These are phyloP conservation scores for Mucor lusitanicus DNA, from an alignment of 371 early-diverging fungal species.

Conservation along the genomic window DNA sequence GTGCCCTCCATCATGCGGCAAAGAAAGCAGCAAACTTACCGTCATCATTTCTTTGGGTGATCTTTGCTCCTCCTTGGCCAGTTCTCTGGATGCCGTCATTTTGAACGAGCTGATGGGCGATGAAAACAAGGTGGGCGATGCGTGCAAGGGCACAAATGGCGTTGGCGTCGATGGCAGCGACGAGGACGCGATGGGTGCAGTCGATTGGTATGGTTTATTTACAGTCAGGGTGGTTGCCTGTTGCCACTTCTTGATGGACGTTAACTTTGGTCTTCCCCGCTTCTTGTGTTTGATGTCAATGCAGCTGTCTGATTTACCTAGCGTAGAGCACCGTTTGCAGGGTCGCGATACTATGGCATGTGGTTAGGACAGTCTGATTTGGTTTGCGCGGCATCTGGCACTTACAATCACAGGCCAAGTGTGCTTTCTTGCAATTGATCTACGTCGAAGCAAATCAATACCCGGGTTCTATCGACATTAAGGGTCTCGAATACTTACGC, in stretches of 20 bases:
- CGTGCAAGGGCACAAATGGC: background rate
- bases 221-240: background rate
- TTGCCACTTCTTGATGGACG: background rate
- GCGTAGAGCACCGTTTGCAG: constrained; percentile 17
- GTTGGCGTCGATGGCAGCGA: background rate
- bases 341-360: constrained; percentile 16
- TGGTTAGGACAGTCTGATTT: background rate
- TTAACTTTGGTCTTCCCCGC: constrained; percentile 24
- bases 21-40: constrained; percentile 2
- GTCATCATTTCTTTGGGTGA: constrained; percentile 14
- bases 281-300: constrained; percentile 25
- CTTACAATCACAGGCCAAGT: constrained; percentile 31
- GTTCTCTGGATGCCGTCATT: constrained; percentile 10
- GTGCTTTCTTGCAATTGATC: constrained; percentile 30
- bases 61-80: background rate
- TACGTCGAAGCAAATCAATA: background rate
- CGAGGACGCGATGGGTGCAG: background rate
- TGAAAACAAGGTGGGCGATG: background rate
- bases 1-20: background rate
- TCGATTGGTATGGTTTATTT: background rate
- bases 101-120: constrained; percentile 15
- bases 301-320: constrained; percentile 22
- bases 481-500: constrained; percentile 13
- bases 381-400: background rate
- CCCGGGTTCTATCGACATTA: background rate